A percentile compares a stretch with the other conserved stretches of the same genome.
phyloP scores from a whole-genome alignment of 305 asterid species.

The Andrographis paniculata region DNA sequence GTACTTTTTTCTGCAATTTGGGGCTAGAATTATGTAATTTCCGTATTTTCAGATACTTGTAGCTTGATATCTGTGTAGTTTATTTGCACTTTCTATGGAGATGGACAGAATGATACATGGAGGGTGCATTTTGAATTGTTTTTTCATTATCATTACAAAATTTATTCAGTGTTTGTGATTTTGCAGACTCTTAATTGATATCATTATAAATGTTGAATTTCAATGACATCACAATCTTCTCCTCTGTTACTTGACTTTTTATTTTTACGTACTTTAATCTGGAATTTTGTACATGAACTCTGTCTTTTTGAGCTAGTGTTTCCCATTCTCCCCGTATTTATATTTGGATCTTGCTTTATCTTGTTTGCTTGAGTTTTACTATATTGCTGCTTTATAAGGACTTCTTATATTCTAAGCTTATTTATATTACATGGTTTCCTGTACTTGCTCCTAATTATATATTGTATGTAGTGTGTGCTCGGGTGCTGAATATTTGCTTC shows the following conservation, averaged over 20 bases:
- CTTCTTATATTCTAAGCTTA: neutral
- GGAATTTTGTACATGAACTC: slow-evolving; percentile 6
- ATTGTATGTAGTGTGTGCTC: slow-evolving; percentile 66
- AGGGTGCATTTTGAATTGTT: slow-evolving; percentile 14
- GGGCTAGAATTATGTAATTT: slow-evolving; percentile 5
- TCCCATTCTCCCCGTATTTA: neutral
- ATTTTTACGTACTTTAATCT: neutral
- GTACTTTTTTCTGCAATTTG: slow-evolving; percentile 14
- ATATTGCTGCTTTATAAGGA: slow-evolving; percentile 5
- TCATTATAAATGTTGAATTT: neutral
- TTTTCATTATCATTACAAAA: slow-evolving; percentile 12
- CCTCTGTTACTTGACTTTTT: slow-evolving; percentile 1
- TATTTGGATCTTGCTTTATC: slow-evolving; percentile 1
- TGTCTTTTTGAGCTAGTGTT: slow-evolving; percentile 4
- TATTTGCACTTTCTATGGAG: slow-evolving; percentile 1
- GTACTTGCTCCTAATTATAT: slow-evolving; percentile 25
- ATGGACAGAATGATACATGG: slow-evolving; percentile 12
- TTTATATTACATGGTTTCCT: slow-evolving; percentile 14
- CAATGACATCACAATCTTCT: neutral
- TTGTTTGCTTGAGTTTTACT: slow-evolving; percentile 1
- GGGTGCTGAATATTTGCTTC: slow-evolving; percentile 83
- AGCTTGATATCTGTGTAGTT: slow-evolving; percentile 5
- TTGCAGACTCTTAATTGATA: neutral
- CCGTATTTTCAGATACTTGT: slow-evolving; percentile 11
- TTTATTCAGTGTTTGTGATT: neutral